These are phyloP conservation scores for Pseudogymnoascus verrucosus DNA, from an alignment of 2,329 filamentous ascomycete species.

Conservation along the genomic window DNA sequence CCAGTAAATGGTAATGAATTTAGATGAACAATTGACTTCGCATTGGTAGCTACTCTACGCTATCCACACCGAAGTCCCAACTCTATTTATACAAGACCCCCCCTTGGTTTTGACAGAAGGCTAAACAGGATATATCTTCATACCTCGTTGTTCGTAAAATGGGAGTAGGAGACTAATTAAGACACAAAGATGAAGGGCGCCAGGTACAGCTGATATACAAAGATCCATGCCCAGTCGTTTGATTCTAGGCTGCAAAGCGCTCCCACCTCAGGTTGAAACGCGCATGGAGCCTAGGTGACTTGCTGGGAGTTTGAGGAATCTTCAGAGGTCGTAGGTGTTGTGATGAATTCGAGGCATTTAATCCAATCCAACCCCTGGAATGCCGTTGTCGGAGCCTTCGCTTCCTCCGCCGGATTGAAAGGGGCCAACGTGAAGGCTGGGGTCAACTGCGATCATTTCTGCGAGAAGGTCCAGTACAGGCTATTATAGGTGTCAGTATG, in stretches of 20 bases:
- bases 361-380: slow-evolving; percentile 25
- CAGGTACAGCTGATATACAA: slow-evolving; percentile 22
- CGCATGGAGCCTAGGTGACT: not conserved
- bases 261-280: not conserved
- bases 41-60: not conserved
- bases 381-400: slow-evolving; percentile 25
- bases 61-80: slow-evolving; percentile 5
- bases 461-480: slow-evolving; percentile 91
- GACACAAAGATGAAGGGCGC: slow-evolving; percentile 15
- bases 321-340: slow-evolving; percentile 7
- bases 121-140: slow-evolving; percentile 8
- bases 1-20: not conserved
- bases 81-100: slow-evolving; percentile 9
- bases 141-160: slow-evolving; percentile 8
- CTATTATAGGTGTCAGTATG: slow-evolving; percentile 34
- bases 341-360: slow-evolving; percentile 15
- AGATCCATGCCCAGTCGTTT: slow-evolving; percentile 13
- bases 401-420: slow-evolving; percentile 19
- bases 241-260: not conserved
- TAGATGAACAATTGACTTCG: not conserved
- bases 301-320: not conserved
- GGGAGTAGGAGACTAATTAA: slow-evolving; percentile 15
- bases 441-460: slow-evolving; percentile 94
- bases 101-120: slow-evolving; percentile 4
- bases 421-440: slow-evolving; percentile 54